A percentile compares a stretch with the other conserved stretches of the same genome.
These are phyloP conservation scores for Leccinum fallax DNA, from an alignment of 1,284 basidiomycete genomes.

Conservation along the genomic window DNA sequence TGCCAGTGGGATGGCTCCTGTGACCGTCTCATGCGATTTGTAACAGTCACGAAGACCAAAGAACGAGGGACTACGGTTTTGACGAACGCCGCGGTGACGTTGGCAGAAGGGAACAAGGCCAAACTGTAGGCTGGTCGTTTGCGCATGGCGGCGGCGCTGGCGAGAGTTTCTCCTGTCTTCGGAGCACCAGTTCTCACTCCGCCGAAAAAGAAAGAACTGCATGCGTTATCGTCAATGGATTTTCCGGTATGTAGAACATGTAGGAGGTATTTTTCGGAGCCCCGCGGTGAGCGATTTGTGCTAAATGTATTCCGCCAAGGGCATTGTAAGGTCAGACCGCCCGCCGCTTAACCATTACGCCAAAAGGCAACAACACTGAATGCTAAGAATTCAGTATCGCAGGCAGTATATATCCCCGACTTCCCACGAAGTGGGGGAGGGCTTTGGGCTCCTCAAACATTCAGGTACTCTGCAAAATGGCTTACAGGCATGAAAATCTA, in stretches of 20 bases:
- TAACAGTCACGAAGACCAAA: conserved; percentile 73
- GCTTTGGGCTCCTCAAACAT: neutral
- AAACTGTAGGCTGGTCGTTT: conserved; percentile 51
- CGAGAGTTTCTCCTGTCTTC: neutral
- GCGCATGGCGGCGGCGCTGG: neutral
- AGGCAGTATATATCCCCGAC: neutral
- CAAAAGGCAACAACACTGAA: neutral
- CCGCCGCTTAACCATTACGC: neutral
- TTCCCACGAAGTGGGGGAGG: neutral
- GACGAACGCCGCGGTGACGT: conserved; percentile 75
- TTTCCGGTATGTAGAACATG: neutral
- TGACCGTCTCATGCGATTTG: conserved; percentile 3
- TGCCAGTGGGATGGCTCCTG: neutral
- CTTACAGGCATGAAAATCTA: too few species aligned
- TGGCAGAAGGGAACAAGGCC: conserved; percentile 54
- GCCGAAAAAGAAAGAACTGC: neutral
- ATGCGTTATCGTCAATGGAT: neutral
- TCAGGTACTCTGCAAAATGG: neutral
- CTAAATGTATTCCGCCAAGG: neutral
- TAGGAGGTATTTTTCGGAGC: neutral
- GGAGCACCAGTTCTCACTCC: neutral
- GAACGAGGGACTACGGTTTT: conserved; percentile 73
- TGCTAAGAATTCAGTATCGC: neutral
- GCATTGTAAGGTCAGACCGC: neutral
- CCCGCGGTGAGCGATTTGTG: neutral